Evolutionary conservation across 208 protist species (phyloP), one percentile per base, ranked within the genome.

Genomic region (Phytomonas sp.): DNA sequence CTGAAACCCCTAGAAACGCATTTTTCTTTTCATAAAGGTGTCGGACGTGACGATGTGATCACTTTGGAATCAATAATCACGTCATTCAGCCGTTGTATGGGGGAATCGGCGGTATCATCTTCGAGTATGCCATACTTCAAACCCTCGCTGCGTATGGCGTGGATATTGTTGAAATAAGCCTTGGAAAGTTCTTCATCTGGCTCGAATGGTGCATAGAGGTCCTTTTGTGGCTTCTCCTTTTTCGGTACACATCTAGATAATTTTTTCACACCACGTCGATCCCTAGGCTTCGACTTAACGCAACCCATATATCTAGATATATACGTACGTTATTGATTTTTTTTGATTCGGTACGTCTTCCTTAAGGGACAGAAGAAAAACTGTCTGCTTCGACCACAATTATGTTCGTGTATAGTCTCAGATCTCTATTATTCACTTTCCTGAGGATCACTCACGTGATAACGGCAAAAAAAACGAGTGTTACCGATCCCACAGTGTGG

Each of bases 81-180:
- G 1, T 46, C 15, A 20, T 46, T 46, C 4, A 46, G 11, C 6
- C 11, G 13, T 46, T 46, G 40, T 46, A 2, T 9, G 40, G 15
- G 11, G 11, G 40, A 28, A 62, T 74, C 70, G 60, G 66, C 61
- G 11, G 72, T 68, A 13, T 30, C 31, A 0, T 67, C 64, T 2
- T 72, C 72, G 20, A 79, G 30, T 43, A 83, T 70, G 53, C 79
- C 79, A 43, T 74, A 62, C 9, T 53, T 53, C 36, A 79, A 64
- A 1, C 72, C 79, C 9, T 67, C 72, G 23, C 32, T 63, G 56
- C 79, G 79, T 32, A 79, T 28, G 28, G 61, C 70, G 60, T 66
- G 65, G n/a, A 83, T 62, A 30, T 71, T 64, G 29, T 74, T 66
- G 9, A 73, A 64, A 62, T 80, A 83, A 3, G 59, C 32, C 30